These are phyloP conservation scores for Zoysia matrella DNA, from an alignment of 202 grass and related monocot genomes.

Conservation along the genomic window DNA sequence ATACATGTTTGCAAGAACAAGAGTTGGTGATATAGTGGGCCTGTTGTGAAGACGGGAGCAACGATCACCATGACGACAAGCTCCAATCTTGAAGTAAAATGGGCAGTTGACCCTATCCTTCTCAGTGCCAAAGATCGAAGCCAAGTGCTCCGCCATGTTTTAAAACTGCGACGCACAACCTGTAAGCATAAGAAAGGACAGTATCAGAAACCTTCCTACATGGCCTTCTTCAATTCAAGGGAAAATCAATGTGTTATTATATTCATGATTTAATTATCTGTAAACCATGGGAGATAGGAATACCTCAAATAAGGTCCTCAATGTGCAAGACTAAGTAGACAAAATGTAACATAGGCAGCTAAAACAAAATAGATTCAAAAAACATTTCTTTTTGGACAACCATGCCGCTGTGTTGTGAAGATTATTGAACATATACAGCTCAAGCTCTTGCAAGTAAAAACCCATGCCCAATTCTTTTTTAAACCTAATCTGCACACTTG, in stretches of 20 bases:
- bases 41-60: conserved; percentile 86
- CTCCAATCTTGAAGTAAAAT: conserved; percentile 95
- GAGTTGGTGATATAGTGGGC: conserved; percentile 66
- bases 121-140: conserved; percentile 78
- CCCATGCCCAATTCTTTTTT: conserved; percentile 66
- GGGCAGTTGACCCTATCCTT: conserved; percentile 94
- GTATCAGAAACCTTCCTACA: not conserved
- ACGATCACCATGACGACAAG: conserved; percentile 85
- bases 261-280: conserved; percentile 21
- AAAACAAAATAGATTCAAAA: conserved; percentile 55
- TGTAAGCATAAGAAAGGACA: conserved; percentile 20
- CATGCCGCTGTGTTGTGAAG: conserved; percentile 49
- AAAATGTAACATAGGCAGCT: conserved; percentile 42
- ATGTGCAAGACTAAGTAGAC: conserved; percentile 46
- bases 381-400: conserved; percentile 48
- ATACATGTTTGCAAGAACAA: too few relatives aligned
- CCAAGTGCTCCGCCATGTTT: conserved; percentile 37
- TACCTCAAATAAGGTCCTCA: conserved; percentile 52
- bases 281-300: conserved; percentile 42
- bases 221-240: not conserved
- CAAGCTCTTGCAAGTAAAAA: conserved; percentile 50
- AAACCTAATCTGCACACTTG: conserved; percentile 84
- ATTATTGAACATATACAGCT: conserved; percentile 42
- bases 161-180: conserved; percentile 22
- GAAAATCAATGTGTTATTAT: not conserved